Conservation (phyloP, 306 rosid genomes). For the Nissolia schottii region DNA sequence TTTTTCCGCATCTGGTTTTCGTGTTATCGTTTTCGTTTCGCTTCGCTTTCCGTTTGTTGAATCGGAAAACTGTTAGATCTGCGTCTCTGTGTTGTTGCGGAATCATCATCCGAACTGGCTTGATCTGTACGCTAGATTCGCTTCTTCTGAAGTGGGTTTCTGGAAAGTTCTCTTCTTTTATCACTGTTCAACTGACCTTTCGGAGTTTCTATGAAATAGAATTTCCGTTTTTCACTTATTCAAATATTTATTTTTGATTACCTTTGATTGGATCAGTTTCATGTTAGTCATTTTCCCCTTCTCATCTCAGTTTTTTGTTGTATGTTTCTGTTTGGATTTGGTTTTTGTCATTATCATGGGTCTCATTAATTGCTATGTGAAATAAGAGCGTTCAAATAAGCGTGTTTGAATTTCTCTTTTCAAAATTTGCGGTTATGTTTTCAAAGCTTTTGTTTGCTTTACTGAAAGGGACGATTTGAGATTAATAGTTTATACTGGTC, state of each 20-base stretch:
- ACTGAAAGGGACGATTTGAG: background rate
- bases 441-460: background rate
- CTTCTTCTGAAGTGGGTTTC: background rate
- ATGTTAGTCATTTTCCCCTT: background rate
- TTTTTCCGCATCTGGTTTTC: background rate
- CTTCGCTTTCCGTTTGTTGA: background rate
- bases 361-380: background rate
- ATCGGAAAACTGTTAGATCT: background rate
- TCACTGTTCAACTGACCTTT: background rate
- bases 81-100: no score
- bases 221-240: no score
- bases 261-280: background rate
- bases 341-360: background rate
- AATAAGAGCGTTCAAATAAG: background rate
- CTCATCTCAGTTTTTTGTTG: background rate
- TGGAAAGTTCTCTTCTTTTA: background rate
- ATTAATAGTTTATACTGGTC: background rate
- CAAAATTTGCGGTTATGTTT: background rate
- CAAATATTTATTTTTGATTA: no score
- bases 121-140: background rate
- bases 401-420: background rate
- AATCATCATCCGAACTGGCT: background rate
- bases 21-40: background rate
- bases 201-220: background rate
- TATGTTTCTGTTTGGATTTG: background rate